phyloP scores from a whole-genome alignment of 495 filamentous ascomycete species.

The Aspergillus homomorphus region DNA sequence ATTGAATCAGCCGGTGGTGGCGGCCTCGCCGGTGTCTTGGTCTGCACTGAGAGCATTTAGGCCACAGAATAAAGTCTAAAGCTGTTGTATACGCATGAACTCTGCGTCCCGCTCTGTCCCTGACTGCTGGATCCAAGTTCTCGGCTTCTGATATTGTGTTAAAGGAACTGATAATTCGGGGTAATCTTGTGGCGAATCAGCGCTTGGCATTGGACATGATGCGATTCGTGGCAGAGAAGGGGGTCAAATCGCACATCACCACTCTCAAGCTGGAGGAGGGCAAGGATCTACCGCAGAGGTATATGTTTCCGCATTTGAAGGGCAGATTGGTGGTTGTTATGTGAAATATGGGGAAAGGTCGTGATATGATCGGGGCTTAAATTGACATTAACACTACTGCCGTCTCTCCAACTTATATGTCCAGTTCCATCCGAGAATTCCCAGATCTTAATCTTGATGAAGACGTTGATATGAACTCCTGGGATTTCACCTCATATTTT shows the following conservation, averaged over 20 bases:
- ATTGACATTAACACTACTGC: no score
- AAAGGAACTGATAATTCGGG: slow-evolving; percentile 3
- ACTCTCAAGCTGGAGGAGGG: slow-evolving; percentile 6
- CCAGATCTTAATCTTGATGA: no score
- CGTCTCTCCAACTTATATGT: no score
- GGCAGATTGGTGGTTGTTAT: slow-evolving; percentile 6
- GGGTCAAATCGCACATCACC: slow-evolving; percentile 5
- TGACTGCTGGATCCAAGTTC: slow-evolving; percentile 9
- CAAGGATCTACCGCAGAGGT: background rate
- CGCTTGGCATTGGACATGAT: slow-evolving; percentile 4
- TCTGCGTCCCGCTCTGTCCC: slow-evolving; percentile 1
- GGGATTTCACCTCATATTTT: no score
- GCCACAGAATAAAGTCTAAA: slow-evolving; percentile 8
- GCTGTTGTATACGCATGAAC: background rate
- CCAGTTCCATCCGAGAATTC: no score
- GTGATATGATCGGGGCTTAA: no score
- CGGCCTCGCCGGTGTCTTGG: background rate
- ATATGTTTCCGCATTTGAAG: slow-evolving; percentile 10
- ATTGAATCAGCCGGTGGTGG: slow-evolving; percentile 4
- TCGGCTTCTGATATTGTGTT: slow-evolving; percentile 7
- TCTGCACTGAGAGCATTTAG: slow-evolving; percentile 6
- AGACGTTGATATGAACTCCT: no score
- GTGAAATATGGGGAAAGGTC: background rate
- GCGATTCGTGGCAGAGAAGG: slow-evolving; percentile 6
- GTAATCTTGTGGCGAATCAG: slow-evolving; percentile 2